Evolutionary conservation across 1,284 basidiomycete species (phyloP).

Genomic region (Cryptococcus floricola): DNA sequence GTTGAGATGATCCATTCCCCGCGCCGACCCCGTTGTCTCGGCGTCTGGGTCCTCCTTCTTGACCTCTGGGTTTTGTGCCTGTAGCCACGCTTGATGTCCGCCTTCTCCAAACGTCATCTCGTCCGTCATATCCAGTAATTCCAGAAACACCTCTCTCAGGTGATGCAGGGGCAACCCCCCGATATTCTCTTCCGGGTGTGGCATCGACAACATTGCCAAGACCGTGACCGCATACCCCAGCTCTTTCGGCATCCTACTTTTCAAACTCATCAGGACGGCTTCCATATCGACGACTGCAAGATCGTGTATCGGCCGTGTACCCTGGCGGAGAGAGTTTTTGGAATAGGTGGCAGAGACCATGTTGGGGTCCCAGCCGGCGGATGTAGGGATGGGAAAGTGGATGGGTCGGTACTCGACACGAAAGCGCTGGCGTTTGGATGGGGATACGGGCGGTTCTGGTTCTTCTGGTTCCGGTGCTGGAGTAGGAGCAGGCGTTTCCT

Average conservation of each 20-base stretch:
- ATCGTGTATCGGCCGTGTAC: constrained; percentile 59
- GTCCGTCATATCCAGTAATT: constrained; percentile 79
- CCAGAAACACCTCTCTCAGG: constrained; percentile 78
- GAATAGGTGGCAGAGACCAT: constrained; percentile 58
- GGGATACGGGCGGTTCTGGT: constrained; percentile 14
- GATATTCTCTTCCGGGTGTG: constrained; percentile 49
- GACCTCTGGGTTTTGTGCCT: constrained; percentile 1
- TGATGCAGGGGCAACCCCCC: constrained; percentile 69
- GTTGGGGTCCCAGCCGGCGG: constrained; percentile 80
- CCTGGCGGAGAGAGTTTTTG: constrained; percentile 57
- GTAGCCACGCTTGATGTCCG: constrained; percentile 52
- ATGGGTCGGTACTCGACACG: constrained; percentile 89
- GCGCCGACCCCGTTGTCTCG: neutral
- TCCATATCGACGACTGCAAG: constrained; percentile 77
- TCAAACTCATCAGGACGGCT: constrained; percentile 79
- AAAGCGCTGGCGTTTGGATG: constrained; percentile 57
- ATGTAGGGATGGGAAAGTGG: constrained; percentile 68
- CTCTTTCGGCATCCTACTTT: constrained; percentile 77
- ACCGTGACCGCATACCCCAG: constrained; percentile 86
- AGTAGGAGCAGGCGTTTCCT: neutral
- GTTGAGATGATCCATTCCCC: constrained; percentile 53
- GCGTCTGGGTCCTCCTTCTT: neutral
- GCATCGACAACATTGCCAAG: constrained; percentile 66
- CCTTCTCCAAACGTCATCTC: constrained; percentile 65
- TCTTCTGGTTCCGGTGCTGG: neutral